Base-by-base conservation (phyloP, 345 rosid species). In the Acer campestre region DNA sequence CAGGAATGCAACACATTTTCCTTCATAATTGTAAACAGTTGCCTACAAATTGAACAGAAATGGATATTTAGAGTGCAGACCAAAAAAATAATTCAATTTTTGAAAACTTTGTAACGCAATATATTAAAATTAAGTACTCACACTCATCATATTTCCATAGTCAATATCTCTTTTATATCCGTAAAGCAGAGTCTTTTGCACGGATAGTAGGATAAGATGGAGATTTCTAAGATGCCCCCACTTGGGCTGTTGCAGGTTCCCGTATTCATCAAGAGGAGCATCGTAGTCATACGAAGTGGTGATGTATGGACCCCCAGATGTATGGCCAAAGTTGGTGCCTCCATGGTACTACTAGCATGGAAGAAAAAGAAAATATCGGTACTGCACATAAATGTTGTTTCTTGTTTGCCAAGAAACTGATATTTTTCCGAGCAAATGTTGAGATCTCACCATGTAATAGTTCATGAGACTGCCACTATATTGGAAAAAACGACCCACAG, bases 401-500 rank as follows among this genome's bases (percentile, higher is more conserved):
- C 20, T n/a, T 56, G 2, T 1, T 49, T 49, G 55, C 16, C 18
- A 49, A 49, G 55, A 3, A 49, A 49, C 14, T 10, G 27, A 3
- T 35, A 11, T 10, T 66, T 17, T 53, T 20, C 40, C 6, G 2
- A 22, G 9, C n/a, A 61, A 17, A 16, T 22, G 13, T 11, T 18
- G 10, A 17, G 38, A 49, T 6, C 79, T 55, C 23, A 88, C 93
- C 91, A 88, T 86, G 31, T 86, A 90, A 48, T 88, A 88, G 40
- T 90, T 90, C 5, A 74, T 63, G 4, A 86, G 61, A 5, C 85
- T 48, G 40, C 91, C 91, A 7, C 88, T 86, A 18, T 4, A 0
- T 78, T 88, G 89, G 66, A 78, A 82, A 61, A 90, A 88, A 8
- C 88, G 71, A 23, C 85, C 89, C 14, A 90, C 89, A 2, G 90